Evolutionary conservation across 2,329 filamentous ascomycete species (phyloP), one percentile per base, ranked within the genome.

Genomic region (Penicillium hordei): DNA sequence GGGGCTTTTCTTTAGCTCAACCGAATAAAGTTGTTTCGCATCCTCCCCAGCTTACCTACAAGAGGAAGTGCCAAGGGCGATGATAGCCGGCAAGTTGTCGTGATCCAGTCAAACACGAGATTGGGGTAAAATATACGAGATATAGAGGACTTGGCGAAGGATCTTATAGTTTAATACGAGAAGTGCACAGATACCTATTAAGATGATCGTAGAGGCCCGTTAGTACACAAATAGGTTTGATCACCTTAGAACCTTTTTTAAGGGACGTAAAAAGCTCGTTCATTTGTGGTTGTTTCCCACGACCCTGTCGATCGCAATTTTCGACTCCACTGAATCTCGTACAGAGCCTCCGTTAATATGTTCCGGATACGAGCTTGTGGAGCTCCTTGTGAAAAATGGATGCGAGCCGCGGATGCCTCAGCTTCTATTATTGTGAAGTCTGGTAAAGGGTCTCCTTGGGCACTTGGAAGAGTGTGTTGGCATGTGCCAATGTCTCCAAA

Each of bases 61-160:
- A 45, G 10, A 21, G 31, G 42, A 45, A 39, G 21, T 45, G 31
- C 50, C 40, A 52, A 45, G 33, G 40, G 40, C 50, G 31, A 45
- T 52, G 40, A 27, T 52, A 8, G 13, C 29, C 7, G 5, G 8
- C 9, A 23, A 15, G 23, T 3, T 19, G 29, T 34, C 38, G 40
- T 23, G 38, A 27, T 36, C 50, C 31, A 39, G 33, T 46, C 31
- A 46, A 53, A 39, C 23, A 53, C 31, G 51, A 46, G 51, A 38
- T 31, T 23, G 51, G n/a, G 33, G 40, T 29, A 2, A 21, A 8
- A 27, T 12, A 53, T 46, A 53, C 51, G 51, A 38, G 51, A 9
- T 7, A 12, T 42, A 7, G 19, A 23, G 9, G 13, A 42, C 19
- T 42, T 42, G 39, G 39, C 39, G 2, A 12, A 42, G 13, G 39